phyloP scores from a whole-genome alignment of 148 eudicot genomes.

The Chenopodium formosanum region DNA sequence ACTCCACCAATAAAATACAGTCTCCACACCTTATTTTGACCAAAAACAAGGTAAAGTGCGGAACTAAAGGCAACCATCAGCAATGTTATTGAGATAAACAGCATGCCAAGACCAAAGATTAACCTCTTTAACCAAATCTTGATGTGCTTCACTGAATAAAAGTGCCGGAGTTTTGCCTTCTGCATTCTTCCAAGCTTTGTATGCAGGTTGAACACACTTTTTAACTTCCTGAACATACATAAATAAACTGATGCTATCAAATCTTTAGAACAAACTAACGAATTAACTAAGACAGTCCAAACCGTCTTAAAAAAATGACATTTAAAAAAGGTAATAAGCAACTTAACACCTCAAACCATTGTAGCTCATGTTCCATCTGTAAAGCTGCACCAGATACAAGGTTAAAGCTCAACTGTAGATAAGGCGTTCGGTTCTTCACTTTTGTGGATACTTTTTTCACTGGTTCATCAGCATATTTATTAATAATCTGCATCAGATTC shows the following conservation, averaged over 20 bases:
- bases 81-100: conserved; percentile 20
- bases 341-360: conserved; percentile 32
- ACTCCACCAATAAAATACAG: background rate
- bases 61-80: conserved; percentile 22
- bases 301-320: background rate
- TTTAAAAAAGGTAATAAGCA: no score
- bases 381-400: conserved; percentile 33
- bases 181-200: conserved; percentile 13
- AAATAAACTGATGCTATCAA: background rate
- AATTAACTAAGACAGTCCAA: background rate
- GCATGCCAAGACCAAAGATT: conserved; percentile 13
- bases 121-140: conserved; percentile 18
- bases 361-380: conserved; percentile 33
- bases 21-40: conserved; percentile 18
- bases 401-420: conserved; percentile 55
- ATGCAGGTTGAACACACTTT: conserved; percentile 21
- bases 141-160: conserved; percentile 23
- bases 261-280: background rate
- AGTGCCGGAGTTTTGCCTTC: conserved; percentile 12
- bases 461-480: conserved; percentile 41
- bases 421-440: conserved; percentile 39
- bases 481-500: conserved; percentile 59
- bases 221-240: conserved; percentile 18
- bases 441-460: conserved; percentile 31
- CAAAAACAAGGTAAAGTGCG: conserved; percentile 24